Evolutionary conservation across 2,329 filamentous ascomycete genomes (phyloP).

Genomic region (Pyrenophora seminiperda): DNA sequence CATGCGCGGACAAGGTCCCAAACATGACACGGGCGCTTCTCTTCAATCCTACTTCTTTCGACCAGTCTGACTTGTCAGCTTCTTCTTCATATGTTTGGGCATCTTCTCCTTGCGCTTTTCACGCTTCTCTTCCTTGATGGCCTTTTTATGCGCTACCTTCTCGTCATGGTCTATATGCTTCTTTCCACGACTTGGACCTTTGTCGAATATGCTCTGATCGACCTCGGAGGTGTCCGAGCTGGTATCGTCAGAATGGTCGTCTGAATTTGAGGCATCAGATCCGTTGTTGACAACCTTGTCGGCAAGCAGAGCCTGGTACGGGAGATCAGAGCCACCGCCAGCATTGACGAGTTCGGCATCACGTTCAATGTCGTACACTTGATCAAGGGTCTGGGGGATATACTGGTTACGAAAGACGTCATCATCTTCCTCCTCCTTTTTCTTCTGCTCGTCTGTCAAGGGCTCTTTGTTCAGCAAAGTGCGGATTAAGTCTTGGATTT

Average conservation of each 20-base stretch:
- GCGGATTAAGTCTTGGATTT: constrained; percentile 67
- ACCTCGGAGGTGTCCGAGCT: constrained; percentile 32
- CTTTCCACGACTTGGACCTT: constrained; percentile 42
- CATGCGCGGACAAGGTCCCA: not conserved
- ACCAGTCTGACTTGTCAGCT: constrained; percentile 68
- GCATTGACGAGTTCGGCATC: constrained; percentile 78
- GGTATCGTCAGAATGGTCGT: constrained; percentile 24
- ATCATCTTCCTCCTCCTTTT: constrained; percentile 74
- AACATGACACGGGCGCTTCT: not conserved
- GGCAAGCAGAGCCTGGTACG: constrained; percentile 85
- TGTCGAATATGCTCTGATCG: constrained; percentile 43
- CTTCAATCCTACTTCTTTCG: constrained; percentile 62
- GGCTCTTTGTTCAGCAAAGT: constrained; percentile 65
- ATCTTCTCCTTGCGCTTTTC: constrained; percentile 95
- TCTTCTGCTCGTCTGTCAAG: constrained; percentile 56
- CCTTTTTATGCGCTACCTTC: constrained; percentile 86
- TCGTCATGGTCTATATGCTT: constrained; percentile 87
- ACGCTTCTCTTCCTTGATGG: constrained; percentile 92
- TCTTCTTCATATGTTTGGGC: constrained; percentile 95
- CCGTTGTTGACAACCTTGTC: constrained; percentile 59
- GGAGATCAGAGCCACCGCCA: constrained; percentile 75
- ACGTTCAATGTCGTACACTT: constrained; percentile 95
- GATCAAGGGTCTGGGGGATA: constrained; percentile 92
- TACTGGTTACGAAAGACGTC: constrained; percentile 96
- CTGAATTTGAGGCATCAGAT: constrained; percentile 51